Evolutionary conservation across 495 filamentous ascomycete species (phyloP).

Genomic region (Sabuloglossum arenarium): DNA sequence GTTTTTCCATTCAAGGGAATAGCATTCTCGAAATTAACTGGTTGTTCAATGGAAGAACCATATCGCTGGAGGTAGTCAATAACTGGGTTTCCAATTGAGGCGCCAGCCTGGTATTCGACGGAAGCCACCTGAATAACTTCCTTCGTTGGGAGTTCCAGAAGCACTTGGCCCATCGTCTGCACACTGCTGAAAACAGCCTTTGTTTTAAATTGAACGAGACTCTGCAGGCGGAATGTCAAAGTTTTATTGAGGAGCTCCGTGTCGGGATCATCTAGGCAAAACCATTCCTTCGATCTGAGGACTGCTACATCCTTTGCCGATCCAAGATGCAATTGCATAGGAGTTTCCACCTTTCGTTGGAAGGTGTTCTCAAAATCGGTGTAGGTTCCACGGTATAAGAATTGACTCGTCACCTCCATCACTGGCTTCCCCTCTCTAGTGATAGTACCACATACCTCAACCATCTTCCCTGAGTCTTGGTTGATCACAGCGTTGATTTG

Average conservation of each 20-base stretch:
- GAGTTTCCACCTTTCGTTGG: conserved; percentile 88
- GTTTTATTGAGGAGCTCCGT: conserved; percentile 78
- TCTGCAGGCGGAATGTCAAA: conserved; percentile 88
- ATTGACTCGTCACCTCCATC: conserved; percentile 97
- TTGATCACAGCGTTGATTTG: conserved; percentile 97
- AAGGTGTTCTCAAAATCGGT: conserved; percentile 93
- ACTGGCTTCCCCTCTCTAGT: conserved; percentile 67
- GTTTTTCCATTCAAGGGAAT: conserved; percentile 91
- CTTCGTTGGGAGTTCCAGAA: conserved; percentile 90
- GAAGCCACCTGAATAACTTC: conserved; percentile 91
- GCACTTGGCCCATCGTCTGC: conserved; percentile 78
- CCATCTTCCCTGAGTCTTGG: conserved; percentile 97
- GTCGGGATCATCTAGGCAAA: conserved; percentile 59
- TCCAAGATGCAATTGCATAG: conserved; percentile 77
- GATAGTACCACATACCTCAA: conserved; percentile 94
- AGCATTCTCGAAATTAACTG: conserved; percentile 89
- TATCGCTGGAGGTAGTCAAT: conserved; percentile 88
- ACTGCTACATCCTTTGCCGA: conserved; percentile 83
- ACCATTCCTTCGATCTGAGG: conserved; percentile 91
- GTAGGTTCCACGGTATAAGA: conserved; percentile 86
- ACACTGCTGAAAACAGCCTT: conserved; percentile 81
- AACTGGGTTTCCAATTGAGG: conserved; percentile 87
- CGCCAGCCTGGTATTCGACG: conserved; percentile 78
- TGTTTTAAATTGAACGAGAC: conserved; percentile 84
- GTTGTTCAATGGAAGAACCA: conserved; percentile 86